Conservation (phyloP, 352 stramenopile species). For the Peronospora destructor region DNA sequence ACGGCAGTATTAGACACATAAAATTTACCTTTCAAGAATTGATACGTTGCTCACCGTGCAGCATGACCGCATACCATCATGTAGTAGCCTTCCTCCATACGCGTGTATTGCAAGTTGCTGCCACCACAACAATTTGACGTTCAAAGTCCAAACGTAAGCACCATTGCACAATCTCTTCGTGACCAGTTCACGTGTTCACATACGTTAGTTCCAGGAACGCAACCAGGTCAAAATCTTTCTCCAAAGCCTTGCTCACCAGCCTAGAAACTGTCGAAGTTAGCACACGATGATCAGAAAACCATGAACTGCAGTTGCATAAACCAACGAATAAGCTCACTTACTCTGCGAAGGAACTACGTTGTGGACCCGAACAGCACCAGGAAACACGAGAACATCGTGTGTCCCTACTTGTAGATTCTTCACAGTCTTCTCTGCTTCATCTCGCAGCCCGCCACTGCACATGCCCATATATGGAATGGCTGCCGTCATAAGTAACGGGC, state of each 20-base stretch:
- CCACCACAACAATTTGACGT: background rate
- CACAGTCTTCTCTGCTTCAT: background rate
- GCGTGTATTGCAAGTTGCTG: constrained; percentile 38
- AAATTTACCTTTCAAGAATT: too few relatives aligned
- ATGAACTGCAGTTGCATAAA: background rate
- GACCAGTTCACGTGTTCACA: background rate
- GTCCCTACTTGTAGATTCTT: constrained; percentile 9
- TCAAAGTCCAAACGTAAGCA: constrained; percentile 3
- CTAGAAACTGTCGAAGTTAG: constrained; percentile 22
- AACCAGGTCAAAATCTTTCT: constrained; percentile 28
- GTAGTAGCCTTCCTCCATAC: constrained; percentile 39
- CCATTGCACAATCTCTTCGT: background rate
- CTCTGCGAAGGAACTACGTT: constrained; percentile 40
- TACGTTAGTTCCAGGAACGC: constrained; percentile 31
- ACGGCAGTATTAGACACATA: background rate
- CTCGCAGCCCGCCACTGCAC: constrained; percentile 1
- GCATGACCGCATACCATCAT: constrained; percentile 68
- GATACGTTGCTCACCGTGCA: constrained; percentile 10
- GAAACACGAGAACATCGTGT: constrained; percentile 69
- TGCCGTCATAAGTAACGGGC: constrained; percentile 42
- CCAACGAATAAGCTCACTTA: constrained; percentile 15
- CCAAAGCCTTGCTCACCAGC: constrained; percentile 31
- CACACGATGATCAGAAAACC: background rate
- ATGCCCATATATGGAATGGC: constrained; percentile 38
- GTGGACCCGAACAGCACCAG: constrained; percentile 51